Conservation (phyloP, 2,329 filamentous ascomycete species). For the Thelonectria rubi region DNA sequence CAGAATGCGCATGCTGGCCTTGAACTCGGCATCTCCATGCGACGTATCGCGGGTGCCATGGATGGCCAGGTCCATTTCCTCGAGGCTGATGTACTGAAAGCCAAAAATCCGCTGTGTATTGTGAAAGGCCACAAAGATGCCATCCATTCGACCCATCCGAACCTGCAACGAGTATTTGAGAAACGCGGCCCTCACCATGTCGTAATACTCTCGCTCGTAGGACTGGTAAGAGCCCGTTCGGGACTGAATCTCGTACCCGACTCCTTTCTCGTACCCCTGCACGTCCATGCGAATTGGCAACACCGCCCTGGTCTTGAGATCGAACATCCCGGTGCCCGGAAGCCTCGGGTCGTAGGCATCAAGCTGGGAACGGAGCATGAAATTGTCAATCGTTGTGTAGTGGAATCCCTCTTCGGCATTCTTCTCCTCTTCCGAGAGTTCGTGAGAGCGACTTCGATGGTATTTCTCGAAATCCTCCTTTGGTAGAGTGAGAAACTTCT, state of each 20-base stretch:
- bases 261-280: conserved; percentile 73
- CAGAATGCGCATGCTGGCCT: conserved; percentile 78
- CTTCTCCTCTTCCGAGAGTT: conserved; percentile 76
- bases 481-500: conserved; percentile 88
- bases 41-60: conserved; percentile 75
- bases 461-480: conserved; percentile 89
- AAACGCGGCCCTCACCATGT: conserved; percentile 95
- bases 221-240: conserved; percentile 85
- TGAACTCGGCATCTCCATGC: conserved; percentile 87
- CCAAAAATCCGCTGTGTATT: conserved; percentile 96
- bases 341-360: conserved; percentile 88
- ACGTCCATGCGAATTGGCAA: conserved; percentile 91
- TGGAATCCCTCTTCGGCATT: conserved; percentile 82
- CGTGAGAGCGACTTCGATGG: conserved; percentile 71
- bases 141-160: conserved; percentile 97
- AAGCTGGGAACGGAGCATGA: conserved; percentile 93
- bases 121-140: conserved; percentile 96
- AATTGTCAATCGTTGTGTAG: conserved; percentile 85
- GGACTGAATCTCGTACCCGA: conserved; percentile 85
- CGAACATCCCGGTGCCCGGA: conserved; percentile 92
- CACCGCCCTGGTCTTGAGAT: conserved; percentile 94
- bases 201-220: conserved; percentile 94
- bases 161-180: conserved; percentile 97
- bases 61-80: conserved; percentile 90
- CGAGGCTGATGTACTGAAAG: conserved; percentile 89